A percentile compares a stretch with the other conserved stretches of the same genome.
Evolutionary conservation across 345 rosid species (phyloP).

Genomic region (Rhizophora mangle): DNA sequence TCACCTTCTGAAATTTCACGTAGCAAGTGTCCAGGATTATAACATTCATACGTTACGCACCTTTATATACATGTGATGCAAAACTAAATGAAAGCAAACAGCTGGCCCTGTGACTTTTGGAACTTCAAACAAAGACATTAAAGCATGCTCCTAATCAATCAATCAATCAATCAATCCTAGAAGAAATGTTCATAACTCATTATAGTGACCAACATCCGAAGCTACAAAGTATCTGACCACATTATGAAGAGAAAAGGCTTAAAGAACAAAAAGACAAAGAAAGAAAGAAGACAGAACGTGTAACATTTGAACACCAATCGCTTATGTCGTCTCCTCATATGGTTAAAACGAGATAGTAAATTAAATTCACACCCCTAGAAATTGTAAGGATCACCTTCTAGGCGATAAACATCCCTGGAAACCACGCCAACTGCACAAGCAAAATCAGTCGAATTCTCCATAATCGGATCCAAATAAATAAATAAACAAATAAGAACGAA

Average conservation of each 20-base stretch:
- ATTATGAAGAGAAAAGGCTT: background rate
- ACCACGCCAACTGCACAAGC: background rate
- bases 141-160: background rate
- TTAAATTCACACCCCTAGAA: too few relatives aligned
- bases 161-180: background rate
- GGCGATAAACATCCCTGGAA: background rate
- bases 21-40: background rate
- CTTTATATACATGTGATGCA: background rate
- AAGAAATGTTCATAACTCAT: background rate
- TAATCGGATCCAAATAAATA: background rate
- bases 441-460: background rate
- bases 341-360: too few relatives aligned
- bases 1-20: background rate
- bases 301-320: background rate
- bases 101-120: too few relatives aligned
- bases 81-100: too few relatives aligned
- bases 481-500: constrained; percentile 11
- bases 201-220: background rate
- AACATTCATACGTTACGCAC: background rate
- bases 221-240: background rate
- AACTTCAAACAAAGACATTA: too few relatives aligned
- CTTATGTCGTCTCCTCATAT: background rate
- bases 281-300: background rate
- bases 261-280: background rate
- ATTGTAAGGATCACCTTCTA: too few relatives aligned